Evolutionary conservation across 2,329 filamentous ascomycete genomes (phyloP).

Genomic region (Phyllosticta citriasiana): DNA sequence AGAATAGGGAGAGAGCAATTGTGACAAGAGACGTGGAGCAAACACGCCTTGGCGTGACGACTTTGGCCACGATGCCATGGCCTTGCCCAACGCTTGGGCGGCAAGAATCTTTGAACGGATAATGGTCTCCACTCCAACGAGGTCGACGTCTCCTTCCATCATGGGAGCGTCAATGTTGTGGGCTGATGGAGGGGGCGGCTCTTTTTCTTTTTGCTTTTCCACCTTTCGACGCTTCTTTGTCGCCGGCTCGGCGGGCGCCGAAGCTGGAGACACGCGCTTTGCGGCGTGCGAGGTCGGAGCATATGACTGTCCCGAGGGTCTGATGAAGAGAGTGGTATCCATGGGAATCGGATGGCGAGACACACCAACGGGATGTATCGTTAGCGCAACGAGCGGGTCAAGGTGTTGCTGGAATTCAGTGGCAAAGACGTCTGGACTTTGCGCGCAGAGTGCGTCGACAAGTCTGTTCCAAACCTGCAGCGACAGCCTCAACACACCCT

Average conservation of each 20-base stretch:
- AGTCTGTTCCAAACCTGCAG: constrained; percentile 79
- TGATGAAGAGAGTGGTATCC: constrained; percentile 81
- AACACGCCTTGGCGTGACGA: constrained; percentile 51
- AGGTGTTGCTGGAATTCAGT: constrained; percentile 66
- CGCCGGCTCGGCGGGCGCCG: constrained; percentile 46
- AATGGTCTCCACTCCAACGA: constrained; percentile 82
- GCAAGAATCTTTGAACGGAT: constrained; percentile 83
- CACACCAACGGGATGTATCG: constrained; percentile 85
- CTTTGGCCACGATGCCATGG: constrained; percentile 67
- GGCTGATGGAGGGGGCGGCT: constrained; percentile 41
- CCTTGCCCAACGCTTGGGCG: constrained; percentile 72
- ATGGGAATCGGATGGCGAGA: constrained; percentile 85
- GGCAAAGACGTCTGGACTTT: constrained; percentile 54
- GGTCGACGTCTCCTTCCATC: constrained; percentile 91
- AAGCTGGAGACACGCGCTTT: constrained; percentile 11
- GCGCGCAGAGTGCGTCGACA: constrained; percentile 53
- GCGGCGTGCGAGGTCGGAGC: constrained; percentile 35
- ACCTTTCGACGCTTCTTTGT: constrained; percentile 77
- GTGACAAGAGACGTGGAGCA: constrained; percentile 54
- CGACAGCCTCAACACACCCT: constrained; percentile 70
- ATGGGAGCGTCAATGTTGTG: constrained; percentile 98
- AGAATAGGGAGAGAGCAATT: constrained; percentile 63
- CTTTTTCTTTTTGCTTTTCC: constrained; percentile 56
- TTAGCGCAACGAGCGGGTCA: constrained; percentile 71
- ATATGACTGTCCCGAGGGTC: constrained; percentile 82